These are phyloP conservation scores for Exophiala calicioides DNA, from an alignment of 2,329 filamentous ascomycete species.

Conservation along the genomic window DNA sequence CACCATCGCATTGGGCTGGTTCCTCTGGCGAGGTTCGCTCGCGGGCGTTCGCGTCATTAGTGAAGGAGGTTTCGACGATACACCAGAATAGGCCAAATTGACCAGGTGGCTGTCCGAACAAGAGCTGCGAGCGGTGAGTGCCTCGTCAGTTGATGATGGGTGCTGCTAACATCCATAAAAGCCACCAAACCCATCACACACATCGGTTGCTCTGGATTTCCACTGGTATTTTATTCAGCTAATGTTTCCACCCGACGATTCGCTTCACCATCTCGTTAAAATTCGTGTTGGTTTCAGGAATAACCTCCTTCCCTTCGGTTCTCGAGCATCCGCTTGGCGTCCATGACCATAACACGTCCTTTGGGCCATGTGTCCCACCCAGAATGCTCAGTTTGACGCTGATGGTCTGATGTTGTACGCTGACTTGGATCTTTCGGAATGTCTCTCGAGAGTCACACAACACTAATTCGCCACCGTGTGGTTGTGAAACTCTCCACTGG, in stretches of 20 bases:
- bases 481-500: slow-evolving; percentile 17
- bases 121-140: too few species aligned
- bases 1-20: slow-evolving; percentile 9
- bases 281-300: slow-evolving; percentile 1
- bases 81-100: slow-evolving; percentile 1
- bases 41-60: slow-evolving; percentile 12
- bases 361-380: not conserved
- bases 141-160: too few species aligned
- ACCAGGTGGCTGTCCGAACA: too few species aligned
- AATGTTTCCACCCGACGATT: too few species aligned
- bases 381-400: slow-evolving; percentile 6
- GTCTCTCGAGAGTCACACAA: slow-evolving; percentile 14
- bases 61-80: slow-evolving; percentile 7
- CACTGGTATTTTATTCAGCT: too few species aligned
- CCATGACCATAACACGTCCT: slow-evolving; percentile 20
- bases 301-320: slow-evolving; percentile 11
- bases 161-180: too few species aligned
- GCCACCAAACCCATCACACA: too few species aligned
- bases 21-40: slow-evolving; percentile 15
- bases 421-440: slow-evolving; percentile 16
- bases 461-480: slow-evolving; percentile 21
- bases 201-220: too few species aligned
- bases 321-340: slow-evolving; percentile 13
- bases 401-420: slow-evolving; percentile 15
- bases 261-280: slow-evolving; percentile 14